Evolutionary conservation across 2,329 filamentous ascomycete species (phyloP).

Genomic region (Talaromyces funiculosus): DNA sequence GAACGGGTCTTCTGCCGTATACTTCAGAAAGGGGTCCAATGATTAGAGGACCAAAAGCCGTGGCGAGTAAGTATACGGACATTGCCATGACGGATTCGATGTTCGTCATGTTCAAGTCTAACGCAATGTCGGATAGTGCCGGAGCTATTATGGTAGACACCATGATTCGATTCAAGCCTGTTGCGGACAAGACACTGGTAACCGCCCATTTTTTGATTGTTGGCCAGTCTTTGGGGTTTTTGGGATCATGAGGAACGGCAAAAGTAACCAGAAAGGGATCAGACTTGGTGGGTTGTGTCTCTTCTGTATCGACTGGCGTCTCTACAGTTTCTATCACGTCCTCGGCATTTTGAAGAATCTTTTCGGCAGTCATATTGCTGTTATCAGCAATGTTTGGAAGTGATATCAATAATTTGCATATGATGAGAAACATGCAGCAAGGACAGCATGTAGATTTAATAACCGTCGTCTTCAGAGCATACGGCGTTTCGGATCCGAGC

Average conservation of each 20-base stretch:
- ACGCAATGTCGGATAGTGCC: constrained; percentile 42
- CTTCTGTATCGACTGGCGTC: neutral
- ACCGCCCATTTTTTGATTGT: constrained; percentile 47
- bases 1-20: constrained; percentile 43
- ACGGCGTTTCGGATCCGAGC: neutral
- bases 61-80: constrained; percentile 44
- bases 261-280: constrained; percentile 25
- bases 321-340: neutral
- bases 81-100: constrained; percentile 37
- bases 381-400: neutral
- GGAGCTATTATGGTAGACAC: constrained; percentile 50
- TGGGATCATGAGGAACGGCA: constrained; percentile 39
- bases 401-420: neutral
- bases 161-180: constrained; percentile 53
- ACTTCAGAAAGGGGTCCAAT: constrained; percentile 45
- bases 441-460: neutral
- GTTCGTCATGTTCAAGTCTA: constrained; percentile 42
- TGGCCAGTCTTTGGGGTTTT: constrained; percentile 34
- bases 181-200: constrained; percentile 45
- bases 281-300: neutral
- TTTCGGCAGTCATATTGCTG: neutral
- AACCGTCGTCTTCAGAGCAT: neutral
- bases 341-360: neutral
- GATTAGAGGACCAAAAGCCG: constrained; percentile 40
- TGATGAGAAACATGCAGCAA: neutral